Evolutionary conservation across 306 rosid species (phyloP), one percentile per base, ranked within the genome.

Genomic region (Cyamopsis tetragonoloba): DNA sequence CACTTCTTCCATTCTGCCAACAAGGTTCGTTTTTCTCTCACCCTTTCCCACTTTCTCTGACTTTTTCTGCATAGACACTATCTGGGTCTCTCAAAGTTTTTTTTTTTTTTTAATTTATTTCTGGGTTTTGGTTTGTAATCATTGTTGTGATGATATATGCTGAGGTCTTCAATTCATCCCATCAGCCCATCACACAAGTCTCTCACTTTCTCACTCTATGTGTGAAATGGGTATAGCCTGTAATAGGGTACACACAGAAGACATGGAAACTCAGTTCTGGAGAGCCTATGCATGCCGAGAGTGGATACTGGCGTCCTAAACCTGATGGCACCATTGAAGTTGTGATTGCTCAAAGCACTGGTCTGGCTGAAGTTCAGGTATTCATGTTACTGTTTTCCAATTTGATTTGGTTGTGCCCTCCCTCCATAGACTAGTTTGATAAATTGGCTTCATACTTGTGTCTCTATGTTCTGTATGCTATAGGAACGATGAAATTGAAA

Each of bases 281-380:
- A 8, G 97, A 88, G 84, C 86, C 91, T 7, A 91, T 91, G 96
- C 96, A 88, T 70, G 82, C 91, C 4, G 93, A 91, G 85, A 86
- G 91, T 78, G 96, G 96, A 19, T 88, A 70, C 54, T 91, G 97
- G 97, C 84, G 89, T 39, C 96, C 93, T 53, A 84, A 78, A 73
- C 87, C 84, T 6, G 85, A 91, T 80, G 96, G 93, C 6, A 42
- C 91, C 28, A 78, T 88, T 59, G 91, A 86, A 73, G 93, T 91
- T 65, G 89, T 81, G 46, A 88, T 91, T 77, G 88, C 96, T 65
- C 93, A 88, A 64, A 91, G 97, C 80, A 88, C 85, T 72, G 96
- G 89, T 42, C 89, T 91, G 68, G 93, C 79, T 80, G 97, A 91
- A 83, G 91, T 88, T 77, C 91, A 84, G 89, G 93, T 89, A n/a